Evolutionary conservation across 2,329 filamentous ascomycete species (phyloP), one percentile per base, ranked within the genome.

Genomic region (Colletotrichum tanaceti): DNA sequence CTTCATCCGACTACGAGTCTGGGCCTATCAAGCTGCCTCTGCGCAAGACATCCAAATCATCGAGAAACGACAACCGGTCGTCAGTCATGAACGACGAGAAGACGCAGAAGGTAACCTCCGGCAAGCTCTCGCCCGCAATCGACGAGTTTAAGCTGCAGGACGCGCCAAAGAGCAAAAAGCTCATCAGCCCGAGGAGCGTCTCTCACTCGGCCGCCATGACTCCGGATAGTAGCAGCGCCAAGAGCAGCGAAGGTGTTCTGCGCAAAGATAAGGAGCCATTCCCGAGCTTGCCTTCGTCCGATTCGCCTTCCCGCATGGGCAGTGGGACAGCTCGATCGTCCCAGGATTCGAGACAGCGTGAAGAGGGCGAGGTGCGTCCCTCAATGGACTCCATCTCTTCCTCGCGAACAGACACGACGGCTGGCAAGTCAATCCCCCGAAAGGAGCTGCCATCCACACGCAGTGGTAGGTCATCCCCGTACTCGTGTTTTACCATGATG

Each of bases 141-240:
- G 90, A 92, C 14, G 89, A 89, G 35, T 94, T 94, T 79, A 93
- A 91, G 79, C 80, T 96, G 50, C 93, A 95, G 75, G 93, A 97
- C 57, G 92, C 91, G 1, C 93, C 93, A 0, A 91, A 90, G 78
- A 87, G 84, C 74, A 87, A 86, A 73, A 85, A 83, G 73, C 70
- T 79, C 39, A 73, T 78, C 18, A 79, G 78, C 64, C 78, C 82
- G 4, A 80, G 83, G 63, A 82, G 79, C 72, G 81, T 81, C 71
- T 84, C 84, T 0, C 81, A 84, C 63, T 81, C 79, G 11, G 76
- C 84, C 0, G 78, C 76, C 59, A 73, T 77, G 22, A 76, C 79
- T 5, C 75, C 80, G 46, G 84, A 83, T 22, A 77, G 79, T 18
- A 74, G 72, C 41, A 74, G 80, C 5, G 70, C 68, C 20, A 81